Evolutionary conservation across 2,329 filamentous ascomycete genomes (phyloP), one percentile per base, ranked within the genome.

Genomic region (Venturia oleaginea): DNA sequence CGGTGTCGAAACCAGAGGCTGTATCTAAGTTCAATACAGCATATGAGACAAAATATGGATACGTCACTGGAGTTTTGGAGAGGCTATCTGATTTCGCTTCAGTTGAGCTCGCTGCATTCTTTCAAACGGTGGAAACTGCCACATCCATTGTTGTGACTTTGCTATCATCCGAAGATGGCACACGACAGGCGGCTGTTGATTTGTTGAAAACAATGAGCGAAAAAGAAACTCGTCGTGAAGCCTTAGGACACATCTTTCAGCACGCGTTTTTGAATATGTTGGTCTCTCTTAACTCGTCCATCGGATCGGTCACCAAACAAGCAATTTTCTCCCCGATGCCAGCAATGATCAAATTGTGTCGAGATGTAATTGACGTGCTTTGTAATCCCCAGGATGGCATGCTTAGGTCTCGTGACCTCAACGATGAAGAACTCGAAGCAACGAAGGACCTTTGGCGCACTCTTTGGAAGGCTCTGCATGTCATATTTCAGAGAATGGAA

Each of bases 401-500:
- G 65, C 77, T 90, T n/a, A 79, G 86, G 65, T 83, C 81, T 60
- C 78, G 77, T 64, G 76, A 80, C 64, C 74, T 92, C 34, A 83
- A 84, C 34, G 73, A 79, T 1, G 82, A 81, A 65, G 88, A 93
- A 68, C 81, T 84, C 15, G 80, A 83, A 42, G 84, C 86, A 3
- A 81, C 95, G 17, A 82, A 89, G 71, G 83, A 83, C 42, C 91
- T 95, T 78, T 99, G 95, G 95, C 83, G 86, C 66, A 84, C 85
- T 65, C 84, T 92, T 69, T 99, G 95, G 95, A 83, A 84, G 65
- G 87, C 86, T 57, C 81, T 97, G 54, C 88, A 87, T 51, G 87
- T 88, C 64, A 90, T 93, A 19, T 97, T 97, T 71, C 81, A 86
- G 51, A 86, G 88, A 66, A 95, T 92, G 3, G 92, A 96, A 72